Base-by-base conservation (phyloP, 371 early-diverging fungal species). In the Gilbertella persicaria region DNA sequence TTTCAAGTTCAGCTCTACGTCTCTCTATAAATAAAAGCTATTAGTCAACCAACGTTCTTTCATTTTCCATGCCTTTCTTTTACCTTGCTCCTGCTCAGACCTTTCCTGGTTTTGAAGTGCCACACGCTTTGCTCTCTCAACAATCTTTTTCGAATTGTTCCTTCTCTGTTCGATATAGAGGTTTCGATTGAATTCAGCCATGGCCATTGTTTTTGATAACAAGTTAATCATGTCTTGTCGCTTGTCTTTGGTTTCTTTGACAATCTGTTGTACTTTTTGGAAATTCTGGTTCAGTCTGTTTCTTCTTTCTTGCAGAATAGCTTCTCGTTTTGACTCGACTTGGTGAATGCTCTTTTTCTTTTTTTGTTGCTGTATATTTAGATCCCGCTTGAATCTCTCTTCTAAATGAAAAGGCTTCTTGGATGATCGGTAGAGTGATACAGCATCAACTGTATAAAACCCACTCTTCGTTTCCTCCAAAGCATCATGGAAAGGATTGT, bases 181-280 rank as follows among this genome's bases (percentile, higher is more conserved):
- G 4, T 70, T 67, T 21, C 76, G 54, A 12, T 75, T 75, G 19
- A 45, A 24, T 40, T 75, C 76, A 25, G 76, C 76, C n/a, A 61
- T 45, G 14, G 60, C 64, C 44, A 75, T 53, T 3, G 69, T 67
- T 29, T 61, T 66, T 12, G 47, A 44, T 28, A 75, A 51, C 10
- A 61, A 26, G 8, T 50, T 17, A 9, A 60, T 52, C 14, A 62
- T 69, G 14, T 61, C 43, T 28, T 75, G 61, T 19, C 56, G 53
- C 6, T 56, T 55, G n/a, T 53, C 66, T 25, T 71, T 51, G 6
- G 45, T 53, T 35, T 69, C 64, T 37, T 65, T 57, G 5, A 62
- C 71, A 4, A 62, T 67, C 41, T 49, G 44, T 40, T 66, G 64
- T 1, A 67, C 71, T 29, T 66, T 64, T 4, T 56, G 60, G 35